These are phyloP conservation scores for Volutella citrinella DNA, from an alignment of 2,329 filamentous ascomycete species.

Conservation along the genomic window DNA sequence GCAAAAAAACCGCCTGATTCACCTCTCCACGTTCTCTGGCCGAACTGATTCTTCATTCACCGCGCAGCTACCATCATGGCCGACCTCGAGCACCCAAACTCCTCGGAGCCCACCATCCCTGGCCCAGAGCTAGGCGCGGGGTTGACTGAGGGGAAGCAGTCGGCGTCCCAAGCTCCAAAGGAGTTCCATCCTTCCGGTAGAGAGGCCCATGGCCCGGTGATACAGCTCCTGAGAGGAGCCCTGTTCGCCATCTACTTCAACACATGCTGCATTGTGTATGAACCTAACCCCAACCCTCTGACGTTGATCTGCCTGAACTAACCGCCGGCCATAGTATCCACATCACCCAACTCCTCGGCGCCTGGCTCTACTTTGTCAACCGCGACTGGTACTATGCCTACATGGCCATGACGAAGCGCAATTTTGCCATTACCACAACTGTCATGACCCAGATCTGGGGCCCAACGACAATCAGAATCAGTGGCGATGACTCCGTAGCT, in stretches of 20 bases:
- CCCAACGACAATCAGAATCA: slow-evolving; percentile 78
- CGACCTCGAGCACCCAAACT: slow-evolving; percentile 17
- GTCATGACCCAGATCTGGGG: slow-evolving; percentile 85
- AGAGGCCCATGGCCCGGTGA: slow-evolving; percentile 46
- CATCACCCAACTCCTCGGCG: slow-evolving; percentile 71
- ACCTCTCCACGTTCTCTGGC: no score
- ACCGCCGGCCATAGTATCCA: slow-evolving; percentile 63
- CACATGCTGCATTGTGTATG: slow-evolving; percentile 47
- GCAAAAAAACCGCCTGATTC: no score
- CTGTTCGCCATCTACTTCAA: slow-evolving; percentile 52
- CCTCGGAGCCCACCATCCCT: slow-evolving; percentile 24
- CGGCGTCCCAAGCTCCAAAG: slow-evolving; percentile 4
- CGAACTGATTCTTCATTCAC: no score
- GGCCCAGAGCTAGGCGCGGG: slow-evolving; percentile 28
- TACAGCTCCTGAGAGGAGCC: slow-evolving; percentile 51
- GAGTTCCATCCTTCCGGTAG: slow-evolving; percentile 53
- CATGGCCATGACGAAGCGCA: slow-evolving; percentile 84
- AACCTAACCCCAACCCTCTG: slow-evolving; percentile 2
- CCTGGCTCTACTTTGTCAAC: slow-evolving; percentile 73
- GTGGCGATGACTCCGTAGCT: slow-evolving; percentile 75
- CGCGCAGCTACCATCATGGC: slow-evolving; percentile 28
- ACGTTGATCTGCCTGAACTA: no score
- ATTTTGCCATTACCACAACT: slow-evolving; percentile 74
- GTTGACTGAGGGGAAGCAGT: slow-evolving; percentile 15
- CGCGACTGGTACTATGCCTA: slow-evolving; percentile 78